Evolutionary conservation across 1,284 basidiomycete species (phyloP).

Genomic region (Irpex rosettiformis): DNA sequence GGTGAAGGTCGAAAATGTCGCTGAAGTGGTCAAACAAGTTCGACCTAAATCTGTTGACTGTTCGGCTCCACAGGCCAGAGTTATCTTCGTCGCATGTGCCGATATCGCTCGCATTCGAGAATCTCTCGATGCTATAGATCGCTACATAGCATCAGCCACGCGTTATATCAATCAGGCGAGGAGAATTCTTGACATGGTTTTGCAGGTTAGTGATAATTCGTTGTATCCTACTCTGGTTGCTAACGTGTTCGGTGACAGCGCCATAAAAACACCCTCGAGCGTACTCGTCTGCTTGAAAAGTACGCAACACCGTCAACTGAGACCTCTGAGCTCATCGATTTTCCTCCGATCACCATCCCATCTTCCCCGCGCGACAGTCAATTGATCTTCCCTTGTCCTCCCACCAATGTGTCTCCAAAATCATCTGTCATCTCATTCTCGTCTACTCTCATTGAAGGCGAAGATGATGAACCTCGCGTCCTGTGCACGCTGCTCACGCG

Average conservation of each 20-base stretch:
- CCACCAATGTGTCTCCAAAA: slow-evolving; percentile 20
- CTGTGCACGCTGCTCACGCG: slow-evolving; percentile 57
- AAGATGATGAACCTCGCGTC: slow-evolving; percentile 56
- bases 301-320: neutral
- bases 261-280: slow-evolving; percentile 20
- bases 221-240: neutral
- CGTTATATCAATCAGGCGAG: slow-evolving; percentile 49
- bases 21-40: neutral
- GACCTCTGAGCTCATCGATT: slow-evolving; percentile 6
- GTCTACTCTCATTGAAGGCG: slow-evolving; percentile 36
- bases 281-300: slow-evolving; percentile 18
- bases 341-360: slow-evolving; percentile 25
- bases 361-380: slow-evolving; percentile 17
- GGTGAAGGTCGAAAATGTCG: neutral
- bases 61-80: slow-evolving; percentile 12
- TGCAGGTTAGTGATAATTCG: slow-evolving; percentile 41
- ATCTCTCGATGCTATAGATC: slow-evolving; percentile 44
- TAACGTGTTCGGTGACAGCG: slow-evolving; percentile 15
- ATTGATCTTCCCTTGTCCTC: slow-evolving; percentile 17
- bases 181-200: slow-evolving; percentile 31
- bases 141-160: slow-evolving; percentile 47
- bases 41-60: neutral
- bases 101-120: slow-evolving; percentile 53
- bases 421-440: slow-evolving; percentile 34
- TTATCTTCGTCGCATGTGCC: slow-evolving; percentile 47